Evolutionary conservation across 129 eudicot genomes (phyloP).

Genomic region (Lactuca saligna): DNA sequence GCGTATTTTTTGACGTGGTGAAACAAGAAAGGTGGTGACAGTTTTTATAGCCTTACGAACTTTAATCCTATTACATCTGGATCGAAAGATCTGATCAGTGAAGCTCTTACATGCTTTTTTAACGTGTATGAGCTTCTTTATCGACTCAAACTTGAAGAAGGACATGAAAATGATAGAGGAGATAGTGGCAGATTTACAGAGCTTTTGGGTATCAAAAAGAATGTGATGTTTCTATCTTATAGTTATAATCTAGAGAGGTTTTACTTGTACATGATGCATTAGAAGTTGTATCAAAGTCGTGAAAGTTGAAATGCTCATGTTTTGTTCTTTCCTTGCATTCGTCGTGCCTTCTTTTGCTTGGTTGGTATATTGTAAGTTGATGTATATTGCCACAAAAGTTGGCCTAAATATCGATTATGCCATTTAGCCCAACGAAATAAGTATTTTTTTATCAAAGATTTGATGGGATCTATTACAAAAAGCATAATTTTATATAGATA

Average conservation of each 20-base stretch:
- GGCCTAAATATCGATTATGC: constrained; percentile 7
- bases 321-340: constrained; percentile 27
- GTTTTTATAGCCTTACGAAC: constrained; percentile 30
- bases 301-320: constrained; percentile 15
- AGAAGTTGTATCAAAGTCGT: constrained; percentile 7
- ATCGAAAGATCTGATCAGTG: constrained; percentile 24
- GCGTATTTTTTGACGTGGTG: background rate
- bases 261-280: constrained; percentile 8
- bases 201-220: background rate
- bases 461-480: background rate
- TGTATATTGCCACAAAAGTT: constrained; percentile 9
- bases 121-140: constrained; percentile 53
- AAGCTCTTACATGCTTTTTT: constrained; percentile 55
- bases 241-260: background rate
- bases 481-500: background rate
- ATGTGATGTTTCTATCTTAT: background rate
- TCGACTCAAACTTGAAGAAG: constrained; percentile 37
- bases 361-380: constrained; percentile 16
- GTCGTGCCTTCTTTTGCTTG: background rate
- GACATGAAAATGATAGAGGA: constrained; percentile 23
- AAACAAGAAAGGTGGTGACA: constrained; percentile 17
- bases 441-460: background rate
- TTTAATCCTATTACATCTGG: constrained; percentile 24
- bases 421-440: background rate
- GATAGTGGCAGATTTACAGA: constrained; percentile 12